phyloP scores from a whole-genome alignment of 83 land plant species.

The Picea abies region DNA sequence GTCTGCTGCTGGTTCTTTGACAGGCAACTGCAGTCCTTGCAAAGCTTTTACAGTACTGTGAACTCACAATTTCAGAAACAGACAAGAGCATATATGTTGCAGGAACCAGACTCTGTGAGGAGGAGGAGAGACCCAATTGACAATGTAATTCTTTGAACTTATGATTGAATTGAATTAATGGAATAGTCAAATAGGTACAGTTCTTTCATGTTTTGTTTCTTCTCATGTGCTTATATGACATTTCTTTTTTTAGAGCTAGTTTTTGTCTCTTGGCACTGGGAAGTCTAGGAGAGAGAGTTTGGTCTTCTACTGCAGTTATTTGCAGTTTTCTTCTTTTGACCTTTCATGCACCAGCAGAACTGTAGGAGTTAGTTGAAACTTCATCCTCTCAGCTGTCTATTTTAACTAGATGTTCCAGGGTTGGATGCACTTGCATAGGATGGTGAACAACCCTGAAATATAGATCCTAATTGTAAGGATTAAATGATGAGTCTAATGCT shows the following conservation, averaged over 20 bases:
- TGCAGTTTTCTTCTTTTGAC: background rate
- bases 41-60: slow-evolving; percentile 17
- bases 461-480: background rate
- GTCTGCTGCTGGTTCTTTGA: background rate
- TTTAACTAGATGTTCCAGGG: background rate
- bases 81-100: background rate
- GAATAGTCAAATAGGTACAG: background rate
- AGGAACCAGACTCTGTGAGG: slow-evolving; percentile 17
- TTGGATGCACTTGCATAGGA: background rate
- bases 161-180: background rate
- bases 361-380: too few relatives aligned
- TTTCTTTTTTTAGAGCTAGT: background rate
- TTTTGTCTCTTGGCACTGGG: background rate
- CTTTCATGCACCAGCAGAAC: too few relatives aligned
- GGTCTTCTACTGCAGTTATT: background rate
- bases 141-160: slow-evolving; percentile 6
- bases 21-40: slow-evolving; percentile 15
- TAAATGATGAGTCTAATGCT: background rate
- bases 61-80: slow-evolving; percentile 12
- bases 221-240: background rate
- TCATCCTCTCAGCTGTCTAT: too few relatives aligned
- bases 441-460: background rate
- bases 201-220: background rate
- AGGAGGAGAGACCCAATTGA: slow-evolving; percentile 17
- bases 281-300: background rate